A percentile compares a stretch with the other conserved stretches of the same genome.
These are phyloP conservation scores for Phytophthora cryptogea DNA, from an alignment of 352 stramenopile genomes.

Conservation along the genomic window DNA sequence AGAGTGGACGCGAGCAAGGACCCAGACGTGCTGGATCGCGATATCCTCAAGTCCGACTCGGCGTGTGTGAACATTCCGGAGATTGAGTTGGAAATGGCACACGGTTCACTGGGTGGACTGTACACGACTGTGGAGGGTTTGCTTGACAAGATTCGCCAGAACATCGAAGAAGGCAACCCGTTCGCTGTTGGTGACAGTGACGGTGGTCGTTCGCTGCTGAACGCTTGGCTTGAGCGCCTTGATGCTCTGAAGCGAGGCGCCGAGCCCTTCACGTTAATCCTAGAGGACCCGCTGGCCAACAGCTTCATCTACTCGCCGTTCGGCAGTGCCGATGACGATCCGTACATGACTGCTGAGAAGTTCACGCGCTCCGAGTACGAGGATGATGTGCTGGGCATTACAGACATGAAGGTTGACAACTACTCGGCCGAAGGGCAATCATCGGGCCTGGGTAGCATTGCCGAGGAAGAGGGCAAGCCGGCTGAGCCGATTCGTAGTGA, in stretches of 20 bases:
- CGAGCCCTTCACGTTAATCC: constrained; percentile 88
- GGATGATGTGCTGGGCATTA: constrained; percentile 92
- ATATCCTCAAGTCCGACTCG: constrained; percentile 94
- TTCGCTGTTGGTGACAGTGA: constrained; percentile 85
- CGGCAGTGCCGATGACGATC: constrained; percentile 55
- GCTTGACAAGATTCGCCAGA: constrained; percentile 84
- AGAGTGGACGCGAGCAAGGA: constrained; percentile 47
- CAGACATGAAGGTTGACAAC: constrained; percentile 93
- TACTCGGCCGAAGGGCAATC: constrained; percentile 41
- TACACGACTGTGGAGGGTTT: constrained; percentile 95
- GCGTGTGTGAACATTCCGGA: constrained; percentile 88
- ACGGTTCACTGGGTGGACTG: constrained; percentile 88
- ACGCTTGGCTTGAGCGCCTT: constrained; percentile 54
- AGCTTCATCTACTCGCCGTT: constrained; percentile 88
- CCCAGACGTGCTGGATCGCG: constrained; percentile 77
- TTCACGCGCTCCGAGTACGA: constrained; percentile 91
- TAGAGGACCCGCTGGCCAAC: constrained; percentile 92
- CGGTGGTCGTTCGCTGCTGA: constrained; percentile 59
- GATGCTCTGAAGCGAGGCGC: constrained; percentile 61
- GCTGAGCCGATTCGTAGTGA: constrained; percentile 50
- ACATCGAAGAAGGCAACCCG: constrained; percentile 79
- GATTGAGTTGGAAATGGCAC: constrained; percentile 90
- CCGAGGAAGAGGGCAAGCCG: constrained; percentile 41
- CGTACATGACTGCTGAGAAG: constrained; percentile 74
- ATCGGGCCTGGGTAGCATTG: constrained; percentile 32